Conservation (phyloP, 495 filamentous ascomycete species). For the Cairneyella variabilis region DNA sequence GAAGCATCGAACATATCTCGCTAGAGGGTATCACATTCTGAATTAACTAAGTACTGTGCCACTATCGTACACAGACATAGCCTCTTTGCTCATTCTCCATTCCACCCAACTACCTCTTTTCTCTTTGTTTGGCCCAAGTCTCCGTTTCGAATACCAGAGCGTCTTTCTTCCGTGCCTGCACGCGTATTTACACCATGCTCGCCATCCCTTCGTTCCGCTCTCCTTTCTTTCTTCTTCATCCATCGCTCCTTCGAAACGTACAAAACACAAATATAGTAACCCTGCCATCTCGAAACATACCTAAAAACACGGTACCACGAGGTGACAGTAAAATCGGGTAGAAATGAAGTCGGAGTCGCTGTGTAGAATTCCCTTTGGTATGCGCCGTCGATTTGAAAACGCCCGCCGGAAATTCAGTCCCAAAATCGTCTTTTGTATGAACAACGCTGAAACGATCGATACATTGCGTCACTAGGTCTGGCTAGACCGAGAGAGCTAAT, state of each 20-base stretch:
- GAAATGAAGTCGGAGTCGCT: too few relatives aligned
- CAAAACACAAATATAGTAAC: background rate
- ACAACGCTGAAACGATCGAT: background rate
- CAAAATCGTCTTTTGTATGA: background rate
- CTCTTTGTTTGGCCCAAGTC: background rate
- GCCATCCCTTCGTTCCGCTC: background rate
- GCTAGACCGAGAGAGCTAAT: too few relatives aligned
- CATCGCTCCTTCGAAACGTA: background rate
- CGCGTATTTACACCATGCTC: slow-evolving; percentile 21
- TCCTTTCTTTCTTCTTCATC: background rate
- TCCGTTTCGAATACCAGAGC: background rate
- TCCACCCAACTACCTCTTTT: background rate
- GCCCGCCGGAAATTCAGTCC: background rate
- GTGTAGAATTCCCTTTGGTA: too few relatives aligned
- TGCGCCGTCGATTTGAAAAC: too few relatives aligned
- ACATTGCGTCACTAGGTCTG: too few relatives aligned
- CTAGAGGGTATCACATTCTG: slow-evolving; percentile 21
- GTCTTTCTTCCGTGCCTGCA: slow-evolving; percentile 17
- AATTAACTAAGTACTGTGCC: slow-evolving; percentile 9
- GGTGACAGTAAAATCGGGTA: too few relatives aligned
- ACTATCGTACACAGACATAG: slow-evolving; percentile 18
- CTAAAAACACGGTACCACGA: background rate
- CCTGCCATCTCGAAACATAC: background rate
- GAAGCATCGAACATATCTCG: slow-evolving; percentile 35
- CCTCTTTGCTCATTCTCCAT: background rate